Evolutionary conservation across 805 yeast species (phyloP), one percentile per base, ranked within the genome.

Genomic region (Pichia gijzeniarum): DNA sequence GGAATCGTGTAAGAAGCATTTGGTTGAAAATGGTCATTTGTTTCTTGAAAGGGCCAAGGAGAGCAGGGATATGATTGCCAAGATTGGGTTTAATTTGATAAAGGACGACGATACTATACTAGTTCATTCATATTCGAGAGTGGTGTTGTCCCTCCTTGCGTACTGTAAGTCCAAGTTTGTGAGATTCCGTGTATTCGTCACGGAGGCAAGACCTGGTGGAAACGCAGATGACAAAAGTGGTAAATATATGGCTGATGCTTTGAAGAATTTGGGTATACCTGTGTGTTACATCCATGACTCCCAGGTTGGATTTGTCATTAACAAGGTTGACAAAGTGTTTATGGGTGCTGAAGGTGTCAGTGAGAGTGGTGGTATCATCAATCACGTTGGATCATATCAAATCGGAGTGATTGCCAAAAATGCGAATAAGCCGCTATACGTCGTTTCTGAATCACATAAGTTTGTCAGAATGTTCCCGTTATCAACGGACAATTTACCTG

Each of bases 261-360:
- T 93, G 40, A 73, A 83, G 55, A 74, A 73, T 40, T 72, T 76
- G 17, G 91, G 86, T 14, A 85, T 93, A 12, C 98, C 98, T 0
- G 93, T 84, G 12, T 81, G 87, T 43, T 72, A 89, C 43, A 85
- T 93, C 41, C 90, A 87, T 16, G 99, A 93, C 61, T 80, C 88
- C 44, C 95, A 96, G 7, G 97, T 91, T 13, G 98, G 98, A 0
- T 88, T 81, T 54, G 87, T 89, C 33, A 81, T 93, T 48, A 90
- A 88, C 62, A 85, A 85, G 62, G 89, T 90, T 13, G 95, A 91
- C 67, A 91, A 93, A 64, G 85, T 93, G 4, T 76, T 93, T 53
- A 93, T 93, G 53, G 99, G 99, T 45, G 99, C 99, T 1, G 99
- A 93, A 66, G 99, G 99, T 54, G 99, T 93, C 3, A 95, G 96